Evolutionary conservation across 257 asterid species (phyloP).

Genomic region (Salvia rosmarinus): DNA sequence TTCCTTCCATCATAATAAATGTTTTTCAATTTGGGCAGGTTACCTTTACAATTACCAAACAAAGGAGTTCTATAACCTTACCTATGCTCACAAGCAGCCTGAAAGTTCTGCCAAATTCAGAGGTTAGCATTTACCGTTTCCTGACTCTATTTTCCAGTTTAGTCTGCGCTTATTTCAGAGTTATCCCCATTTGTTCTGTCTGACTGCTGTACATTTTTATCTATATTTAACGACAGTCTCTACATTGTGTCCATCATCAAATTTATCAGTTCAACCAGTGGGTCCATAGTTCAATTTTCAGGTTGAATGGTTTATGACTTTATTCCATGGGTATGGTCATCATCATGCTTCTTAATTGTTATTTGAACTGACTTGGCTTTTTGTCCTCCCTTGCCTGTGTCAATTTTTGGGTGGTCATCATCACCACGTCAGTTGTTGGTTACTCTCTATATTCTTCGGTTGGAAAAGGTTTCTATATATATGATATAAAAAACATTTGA

Average conservation of each 20-base stretch:
- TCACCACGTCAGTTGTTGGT: conserved; percentile 25
- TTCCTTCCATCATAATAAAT: conserved; percentile 28
- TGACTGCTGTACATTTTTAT: not conserved
- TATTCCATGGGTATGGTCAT: conserved; percentile 8
- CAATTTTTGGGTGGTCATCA: conserved; percentile 1
- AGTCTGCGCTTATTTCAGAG: conserved; percentile 2
- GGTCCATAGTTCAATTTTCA: conserved; percentile 15
- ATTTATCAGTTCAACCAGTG: not conserved
- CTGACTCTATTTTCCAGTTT: conserved; percentile 5
- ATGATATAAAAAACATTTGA: not conserved
- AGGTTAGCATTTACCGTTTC: conserved; percentile 53
- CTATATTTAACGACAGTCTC: conserved; percentile 18
- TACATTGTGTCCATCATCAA: not conserved
- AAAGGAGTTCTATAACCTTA: conserved; percentile 91
- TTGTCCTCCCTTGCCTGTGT: not conserved
- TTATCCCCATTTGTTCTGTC: conserved; percentile 19
- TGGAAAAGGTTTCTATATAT: not conserved
- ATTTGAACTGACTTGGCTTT: conserved; percentile 15
- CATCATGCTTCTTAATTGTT: conserved; percentile 14
- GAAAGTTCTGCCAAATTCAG: conserved; percentile 87
- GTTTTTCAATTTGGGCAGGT: conserved; percentile 59
- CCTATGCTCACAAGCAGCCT: conserved; percentile 95
- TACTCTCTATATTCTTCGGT: conserved; percentile 14
- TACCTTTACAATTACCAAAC: conserved; percentile 95
- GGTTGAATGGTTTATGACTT: not conserved